Evolutionary conservation across 2,329 filamentous ascomycete species (phyloP).

Genomic region (Neurospora sp.): DNA sequence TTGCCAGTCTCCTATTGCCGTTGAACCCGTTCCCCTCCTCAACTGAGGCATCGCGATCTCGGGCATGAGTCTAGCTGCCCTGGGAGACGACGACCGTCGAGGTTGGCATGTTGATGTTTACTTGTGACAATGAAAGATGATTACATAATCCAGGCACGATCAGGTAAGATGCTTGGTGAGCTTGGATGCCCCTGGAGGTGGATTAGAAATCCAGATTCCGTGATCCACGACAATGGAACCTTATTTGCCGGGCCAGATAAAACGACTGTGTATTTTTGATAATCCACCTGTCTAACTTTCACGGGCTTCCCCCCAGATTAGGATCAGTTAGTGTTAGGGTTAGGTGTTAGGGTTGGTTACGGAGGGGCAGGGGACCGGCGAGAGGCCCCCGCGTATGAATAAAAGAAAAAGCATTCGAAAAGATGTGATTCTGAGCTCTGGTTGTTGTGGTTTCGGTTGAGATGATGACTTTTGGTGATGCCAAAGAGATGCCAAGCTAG

Average conservation of each 20-base stretch:
- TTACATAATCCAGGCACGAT: not conserved
- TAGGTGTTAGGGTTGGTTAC: too few relatives aligned
- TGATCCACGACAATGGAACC: not conserved
- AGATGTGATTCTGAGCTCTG: too few relatives aligned
- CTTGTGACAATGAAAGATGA: not conserved
- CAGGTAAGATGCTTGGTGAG: not conserved
- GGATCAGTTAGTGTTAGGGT: too few relatives aligned
- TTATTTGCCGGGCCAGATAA: not conserved
- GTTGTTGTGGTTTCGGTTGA: too few relatives aligned
- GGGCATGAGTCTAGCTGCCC: not conserved
- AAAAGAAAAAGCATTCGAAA: too few relatives aligned
- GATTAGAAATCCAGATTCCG: not conserved
- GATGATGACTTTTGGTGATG: too few relatives aligned
- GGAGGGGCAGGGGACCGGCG: too few relatives aligned
- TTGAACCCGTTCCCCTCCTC: not conserved
- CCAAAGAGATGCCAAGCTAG: not conserved
- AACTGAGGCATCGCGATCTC: not conserved
- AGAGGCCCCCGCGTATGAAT: too few relatives aligned
- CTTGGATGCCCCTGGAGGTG: not conserved
- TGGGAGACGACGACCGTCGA: too few relatives aligned
- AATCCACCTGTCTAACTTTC: too few relatives aligned
- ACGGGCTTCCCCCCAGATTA: too few relatives aligned
- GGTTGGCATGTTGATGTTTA: not conserved
- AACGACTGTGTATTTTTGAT: too few relatives aligned
- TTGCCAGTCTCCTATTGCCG: not conserved